Base-by-base conservation (phyloP, 306 rosid genomes). In the Pachyrhizus erosus region DNA sequence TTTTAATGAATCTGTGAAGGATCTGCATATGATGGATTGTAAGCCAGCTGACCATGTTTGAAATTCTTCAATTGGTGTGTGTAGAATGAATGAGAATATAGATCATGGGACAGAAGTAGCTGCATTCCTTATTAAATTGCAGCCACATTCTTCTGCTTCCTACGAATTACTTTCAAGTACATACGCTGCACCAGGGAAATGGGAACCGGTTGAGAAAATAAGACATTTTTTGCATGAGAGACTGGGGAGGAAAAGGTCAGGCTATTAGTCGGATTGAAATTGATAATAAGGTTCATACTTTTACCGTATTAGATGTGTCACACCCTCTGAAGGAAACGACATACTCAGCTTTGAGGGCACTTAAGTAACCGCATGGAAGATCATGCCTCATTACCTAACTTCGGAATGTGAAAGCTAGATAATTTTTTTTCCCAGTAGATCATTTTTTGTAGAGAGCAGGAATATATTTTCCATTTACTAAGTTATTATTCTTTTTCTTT, bases 241-340 rank as follows among this genome's bases (percentile, higher is more conserved):
- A 75, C 83, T 49, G 6, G 87, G 86, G 66, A 83, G 68, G 77
- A 84, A 91, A 84, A 91, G 31, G 86, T 62, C 86, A 68, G 10
- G 89, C 88, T 7, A 34, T 88, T 37, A 90, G 93, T 87, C 90
- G 92, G 91, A 77, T 88, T 37, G 91, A 89, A 80, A 86, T 87
- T 81, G 93, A 83, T 77, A 86, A 83, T 64, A 65, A 87, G 51
- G 84, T 91, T 54, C 87, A 91, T 75, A 75, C 89, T 82, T 89
- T 91, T 83, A 85, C 89, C 10, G 87, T 86, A 70, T 84, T 89
- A 37, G 93, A 89, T 83, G 79, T 78, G 55, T 84, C 84, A 76
- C 92, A 92, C 78, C 90, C 94, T 61, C 29, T 58, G 84, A 90
- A 88, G 82, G 90, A 88, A 80, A 88, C 82, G 42, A 80, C 89